phyloP scores from a whole-genome alignment of 208 protist genomes.

The Trypanosoma cruzi region DNA sequence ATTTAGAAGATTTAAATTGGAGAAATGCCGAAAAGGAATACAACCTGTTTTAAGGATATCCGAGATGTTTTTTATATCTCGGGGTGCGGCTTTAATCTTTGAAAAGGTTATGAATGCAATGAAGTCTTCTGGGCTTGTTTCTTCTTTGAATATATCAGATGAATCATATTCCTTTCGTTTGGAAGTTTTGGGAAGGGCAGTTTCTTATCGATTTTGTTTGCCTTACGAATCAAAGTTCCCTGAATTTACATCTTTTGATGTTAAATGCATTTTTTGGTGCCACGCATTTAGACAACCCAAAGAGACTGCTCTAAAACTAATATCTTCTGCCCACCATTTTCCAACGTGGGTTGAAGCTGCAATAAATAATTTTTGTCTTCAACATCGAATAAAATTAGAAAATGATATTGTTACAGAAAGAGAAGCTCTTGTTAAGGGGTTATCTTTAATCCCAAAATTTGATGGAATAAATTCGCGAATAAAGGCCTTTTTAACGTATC shows the following conservation, averaged over 20 bases:
- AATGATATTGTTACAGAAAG: constrained; percentile 19
- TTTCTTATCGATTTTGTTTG: constrained; percentile 71
- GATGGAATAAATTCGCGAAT: constrained; percentile 36
- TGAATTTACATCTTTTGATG: constrained; percentile 53
- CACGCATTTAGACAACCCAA: constrained; percentile 58
- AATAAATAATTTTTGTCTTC: constrained; percentile 43
- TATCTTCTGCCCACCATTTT: constrained; percentile 34
- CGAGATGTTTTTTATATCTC: constrained; percentile 47
- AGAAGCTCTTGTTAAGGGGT: constrained; percentile 37
- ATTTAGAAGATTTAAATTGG: constrained; percentile 66
- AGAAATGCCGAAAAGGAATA: constrained; percentile 33
- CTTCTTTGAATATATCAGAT: constrained; percentile 19
- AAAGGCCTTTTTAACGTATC: constrained; percentile 48
- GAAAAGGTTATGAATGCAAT: constrained; percentile 36
- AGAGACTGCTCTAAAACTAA: constrained; percentile 29
- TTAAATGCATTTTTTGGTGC: constrained; percentile 76
- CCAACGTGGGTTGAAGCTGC: constrained; percentile 43
- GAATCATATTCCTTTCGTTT: constrained; percentile 29
- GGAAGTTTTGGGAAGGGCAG: constrained; percentile 52
- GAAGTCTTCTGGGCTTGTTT: constrained; percentile 33
- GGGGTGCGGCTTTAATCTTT: constrained; percentile 39
- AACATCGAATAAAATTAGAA: constrained; percentile 45
- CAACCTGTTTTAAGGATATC: constrained; percentile 51
- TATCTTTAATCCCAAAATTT: constrained; percentile 37
- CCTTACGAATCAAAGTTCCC: constrained; percentile 23